phyloP scores from a whole-genome alignment of 192 early-diverging fungal genomes.

The Podila minutissima region DNA sequence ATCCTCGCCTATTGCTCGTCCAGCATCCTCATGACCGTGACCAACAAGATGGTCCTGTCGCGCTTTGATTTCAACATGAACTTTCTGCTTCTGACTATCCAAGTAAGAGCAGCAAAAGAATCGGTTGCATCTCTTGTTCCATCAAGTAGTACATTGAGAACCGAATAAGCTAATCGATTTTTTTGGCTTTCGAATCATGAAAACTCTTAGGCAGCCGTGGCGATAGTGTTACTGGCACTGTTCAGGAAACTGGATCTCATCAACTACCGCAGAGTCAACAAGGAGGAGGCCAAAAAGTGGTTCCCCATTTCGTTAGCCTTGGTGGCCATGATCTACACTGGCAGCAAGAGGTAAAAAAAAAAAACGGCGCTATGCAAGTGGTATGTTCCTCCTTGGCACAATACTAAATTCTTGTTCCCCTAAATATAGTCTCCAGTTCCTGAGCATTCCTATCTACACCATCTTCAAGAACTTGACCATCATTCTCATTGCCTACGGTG shows the following conservation, averaged over 20 bases:
- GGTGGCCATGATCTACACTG: slow-evolving; percentile 97
- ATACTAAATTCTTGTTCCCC: neutral
- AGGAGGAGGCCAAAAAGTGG: slow-evolving; percentile 76
- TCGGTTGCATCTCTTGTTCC: too few species aligned
- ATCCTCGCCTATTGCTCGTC: slow-evolving; percentile 89
- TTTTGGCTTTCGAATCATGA: neutral
- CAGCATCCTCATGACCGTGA: slow-evolving; percentile 91
- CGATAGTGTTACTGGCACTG: slow-evolving; percentile 60
- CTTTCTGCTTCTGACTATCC: slow-evolving; percentile 82
- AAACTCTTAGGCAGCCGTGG: slow-evolving; percentile 54
- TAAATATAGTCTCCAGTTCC: slow-evolving; percentile 74
- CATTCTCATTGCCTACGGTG: slow-evolving; percentile 95
- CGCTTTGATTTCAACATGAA: slow-evolving; percentile 88
- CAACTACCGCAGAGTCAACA: slow-evolving; percentile 74
- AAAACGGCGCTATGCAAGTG: neutral
- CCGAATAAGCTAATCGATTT: neutral
- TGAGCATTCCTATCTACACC: slow-evolving; percentile 95
- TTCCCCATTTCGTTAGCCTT: slow-evolving; percentile 86
- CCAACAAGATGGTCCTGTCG: slow-evolving; percentile 88
- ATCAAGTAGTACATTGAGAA: neutral
- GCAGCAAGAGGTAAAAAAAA: slow-evolving; percentile 86
- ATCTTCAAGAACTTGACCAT: slow-evolving; percentile 99
- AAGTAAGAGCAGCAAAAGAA: slow-evolving; percentile 47
- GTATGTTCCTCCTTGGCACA: too few species aligned
- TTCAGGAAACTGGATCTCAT: slow-evolving; percentile 65